Evolutionary conservation across 2,329 filamentous ascomycete species (phyloP), one percentile per base, ranked within the genome.

Genomic region (Fusarium odoratissimum): DNA sequence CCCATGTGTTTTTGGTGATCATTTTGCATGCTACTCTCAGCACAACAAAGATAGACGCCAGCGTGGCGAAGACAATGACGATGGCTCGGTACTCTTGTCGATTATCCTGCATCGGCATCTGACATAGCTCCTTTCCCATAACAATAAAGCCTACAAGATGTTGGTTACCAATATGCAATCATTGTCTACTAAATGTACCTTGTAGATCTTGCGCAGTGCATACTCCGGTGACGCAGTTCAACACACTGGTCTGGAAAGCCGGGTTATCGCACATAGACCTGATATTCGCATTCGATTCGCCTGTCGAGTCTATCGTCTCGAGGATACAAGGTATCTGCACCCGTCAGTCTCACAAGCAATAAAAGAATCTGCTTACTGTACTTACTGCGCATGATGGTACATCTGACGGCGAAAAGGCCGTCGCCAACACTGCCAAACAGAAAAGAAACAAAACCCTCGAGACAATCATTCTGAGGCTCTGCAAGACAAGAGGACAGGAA

Each of bases 381-480:
- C n/a, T 28, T 46, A 57, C 54, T 28, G 23, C 54, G 4, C 54
- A 57, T 14, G 54, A 35, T 1, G 54, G 54, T 12, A 57, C 13
- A 10, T 28, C 40, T 2, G 54, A 19, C 6, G 21, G 2, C 8
- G 25, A 44, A n/a, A 31, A 11, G 0, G 37, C 54, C 12, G 12
- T 9, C 8, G 40, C 1, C 7, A 35, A 25, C 3, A 8, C 19
- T 1, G 40, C 13, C 3, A 48, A 17, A 21, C 54, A 46, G 19
- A 35, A 3, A 4, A 57, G 1, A 5, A 48, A 21, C 8, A n/a
- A 1, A 4, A 12, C 16, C 8, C 5, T 21, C 1, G 1, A 3
- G 1, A 28, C 2, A 4, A n/a, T 35, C 30, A 48, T 57, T 1
- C 12, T 17, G 10, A 28, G 37, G 28, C 52, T 21, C 38, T 19